Base-by-base conservation (phyloP, 2,329 filamentous ascomycete genomes). In the Ophiostoma sp. region DNA sequence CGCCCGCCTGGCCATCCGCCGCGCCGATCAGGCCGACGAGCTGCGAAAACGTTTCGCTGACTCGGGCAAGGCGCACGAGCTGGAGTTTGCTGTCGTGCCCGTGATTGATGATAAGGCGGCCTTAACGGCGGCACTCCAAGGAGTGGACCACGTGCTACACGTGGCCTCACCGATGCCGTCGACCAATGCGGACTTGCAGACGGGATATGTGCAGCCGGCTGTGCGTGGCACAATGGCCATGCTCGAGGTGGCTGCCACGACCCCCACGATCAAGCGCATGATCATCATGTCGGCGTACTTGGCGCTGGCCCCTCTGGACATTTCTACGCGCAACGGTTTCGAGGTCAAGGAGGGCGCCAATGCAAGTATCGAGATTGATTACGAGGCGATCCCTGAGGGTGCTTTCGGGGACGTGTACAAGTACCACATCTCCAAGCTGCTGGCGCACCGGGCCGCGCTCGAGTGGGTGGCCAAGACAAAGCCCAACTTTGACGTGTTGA, bases 391-490 rank as follows among this genome's bases (percentile, higher is more conserved):
- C 36, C 48, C 70, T n/a, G 82, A 84, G 1, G 75, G 76, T 1
- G 64, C 64, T 15, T 75, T 75, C 28, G 66, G 69, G 28, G 76
- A 77, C 7, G 75, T 76, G 7, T 52, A 72, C 33, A 80, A 78
- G 52, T 81, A 81, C 77, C 74, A 77, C 63, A 76, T 77, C 3
- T 78, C 76, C 73, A 82, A 76, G 72, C 15, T 72, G 12, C n/a
- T 73, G 36, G 74, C 74, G 17, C 74, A 76, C 63, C 69, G 66
- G 8, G 69, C 69, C 36, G 70, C 72, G 17, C 57, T 74, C 36
- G 73, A 75, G 1, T 76, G 71, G 63, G 45, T 70, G 2, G 69
- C 72, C 66, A 9, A 22, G 15, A 12, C 71, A 17, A 71, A 74
- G 72, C 70, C 68, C 19, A 33, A 59, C 25, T 75, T 76, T 57